Conservation (phyloP, 148 eudicot genomes). For the Bassia scoparia region DNA sequence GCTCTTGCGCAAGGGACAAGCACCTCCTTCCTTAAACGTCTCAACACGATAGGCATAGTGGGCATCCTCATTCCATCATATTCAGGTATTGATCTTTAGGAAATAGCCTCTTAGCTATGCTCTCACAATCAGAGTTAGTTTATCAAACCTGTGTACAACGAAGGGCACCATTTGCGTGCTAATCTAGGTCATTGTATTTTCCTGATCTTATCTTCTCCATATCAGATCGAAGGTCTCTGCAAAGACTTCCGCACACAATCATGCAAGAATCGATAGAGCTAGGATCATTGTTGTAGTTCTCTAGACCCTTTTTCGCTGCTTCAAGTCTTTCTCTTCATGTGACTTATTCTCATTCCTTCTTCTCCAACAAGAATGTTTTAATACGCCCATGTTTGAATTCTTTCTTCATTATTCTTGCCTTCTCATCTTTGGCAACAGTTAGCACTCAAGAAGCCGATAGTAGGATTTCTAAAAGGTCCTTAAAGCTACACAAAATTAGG, state of each 20-base stretch:
- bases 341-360: not conserved
- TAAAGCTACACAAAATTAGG: constrained; percentile 22
- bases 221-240: constrained; percentile 16
- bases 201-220: constrained; percentile 5
- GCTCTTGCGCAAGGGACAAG: constrained; percentile 48
- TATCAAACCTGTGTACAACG: constrained; percentile 11
- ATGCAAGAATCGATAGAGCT: constrained; percentile 20
- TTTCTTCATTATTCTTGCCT: not conserved
- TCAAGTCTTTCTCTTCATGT: constrained; percentile 8
- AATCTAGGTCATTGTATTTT: not conserved
- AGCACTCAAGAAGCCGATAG: constrained; percentile 18
- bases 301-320: constrained; percentile 10
- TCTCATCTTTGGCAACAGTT: constrained; percentile 4
- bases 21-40: constrained; percentile 44
- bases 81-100: constrained; percentile 31
- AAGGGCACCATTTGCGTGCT: constrained; percentile 28
- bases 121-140: constrained; percentile 21
- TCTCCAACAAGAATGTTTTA: not conserved
- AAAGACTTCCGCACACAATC: constrained; percentile 17
- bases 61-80: constrained; percentile 38
- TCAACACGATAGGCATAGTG: constrained; percentile 43
- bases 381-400: not conserved
- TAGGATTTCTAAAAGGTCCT: constrained; percentile 22
- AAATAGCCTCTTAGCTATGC: constrained; percentile 34
- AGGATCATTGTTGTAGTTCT: constrained; percentile 14